Percentiles rank a stretch among this genome's conserved stretches.
Conservation (phyloP, 345 rosid genomes). For the Eucalyptus fibrosa region DNA sequence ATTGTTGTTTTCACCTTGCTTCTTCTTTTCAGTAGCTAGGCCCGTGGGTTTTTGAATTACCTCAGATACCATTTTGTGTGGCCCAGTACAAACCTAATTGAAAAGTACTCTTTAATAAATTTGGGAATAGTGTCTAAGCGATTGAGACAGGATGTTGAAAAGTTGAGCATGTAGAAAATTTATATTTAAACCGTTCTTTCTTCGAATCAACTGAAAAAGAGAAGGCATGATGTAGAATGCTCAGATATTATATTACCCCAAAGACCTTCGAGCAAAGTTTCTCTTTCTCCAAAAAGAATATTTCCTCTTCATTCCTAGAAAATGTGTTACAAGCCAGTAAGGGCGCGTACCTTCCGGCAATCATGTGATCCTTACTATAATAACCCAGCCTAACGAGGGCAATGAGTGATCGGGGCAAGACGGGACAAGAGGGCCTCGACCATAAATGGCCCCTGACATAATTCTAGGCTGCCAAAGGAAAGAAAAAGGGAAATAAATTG, state of each 20-base stretch:
- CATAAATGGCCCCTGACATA: fast-evolving
- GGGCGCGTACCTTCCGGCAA: fast-evolving
- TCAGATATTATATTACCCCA: neutral
- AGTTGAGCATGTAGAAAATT: neutral
- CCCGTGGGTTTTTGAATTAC: too few species aligned
- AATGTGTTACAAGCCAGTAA: fast-evolving
- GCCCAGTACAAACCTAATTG: neutral
- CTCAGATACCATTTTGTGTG: too few species aligned
- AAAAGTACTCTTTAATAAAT: neutral
- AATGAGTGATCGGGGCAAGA: neutral
- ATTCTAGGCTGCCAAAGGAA: fast-evolving
- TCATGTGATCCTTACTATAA: neutral
- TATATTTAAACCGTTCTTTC: neutral
- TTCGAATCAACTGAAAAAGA: neutral
- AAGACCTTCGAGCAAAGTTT: neutral
- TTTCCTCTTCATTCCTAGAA: neutral
- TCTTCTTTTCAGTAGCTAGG: too few species aligned
- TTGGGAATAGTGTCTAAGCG: neutral
- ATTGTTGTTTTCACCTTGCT: too few species aligned
- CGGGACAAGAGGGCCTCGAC: fast-evolving
- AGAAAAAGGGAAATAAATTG: neutral
- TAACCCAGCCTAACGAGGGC: fast-evolving
- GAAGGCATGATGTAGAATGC: neutral
- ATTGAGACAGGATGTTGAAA: neutral
- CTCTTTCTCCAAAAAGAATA: neutral